These are phyloP conservation scores for Hymenoscyphus repandus DNA, from an alignment of 2,329 filamentous ascomycete species.

Conservation along the genomic window DNA sequence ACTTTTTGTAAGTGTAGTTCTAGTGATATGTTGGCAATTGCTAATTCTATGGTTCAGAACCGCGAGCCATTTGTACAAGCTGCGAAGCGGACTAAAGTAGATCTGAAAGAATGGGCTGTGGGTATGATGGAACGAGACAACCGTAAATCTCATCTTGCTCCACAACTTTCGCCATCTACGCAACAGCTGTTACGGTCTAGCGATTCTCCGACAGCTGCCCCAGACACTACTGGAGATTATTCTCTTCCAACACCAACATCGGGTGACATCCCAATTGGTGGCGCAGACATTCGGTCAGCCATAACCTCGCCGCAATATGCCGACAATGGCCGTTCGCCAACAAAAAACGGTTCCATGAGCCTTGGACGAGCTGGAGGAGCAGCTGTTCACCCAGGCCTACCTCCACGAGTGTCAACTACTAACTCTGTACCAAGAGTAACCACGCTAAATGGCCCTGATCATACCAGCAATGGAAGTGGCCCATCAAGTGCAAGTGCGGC, in stretches of 20 bases:
- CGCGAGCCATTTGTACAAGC: slow-evolving; percentile 92
- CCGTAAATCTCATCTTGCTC: slow-evolving; percentile 86
- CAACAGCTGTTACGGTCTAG: slow-evolving; percentile 66
- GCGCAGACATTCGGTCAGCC: slow-evolving; percentile 39
- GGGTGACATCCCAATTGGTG: slow-evolving; percentile 64
- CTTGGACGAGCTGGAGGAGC: slow-evolving; percentile 42
- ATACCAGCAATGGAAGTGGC: slow-evolving; percentile 25
- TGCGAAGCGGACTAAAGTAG: slow-evolving; percentile 91
- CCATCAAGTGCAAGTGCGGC: slow-evolving; percentile 40
- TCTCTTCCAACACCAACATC: slow-evolving; percentile 60
- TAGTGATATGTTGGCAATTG: slow-evolving; percentile 13
- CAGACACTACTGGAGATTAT: slow-evolving; percentile 38
- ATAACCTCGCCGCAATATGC: slow-evolving; percentile 41
- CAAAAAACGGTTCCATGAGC: slow-evolving; percentile 37
- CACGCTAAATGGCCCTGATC: slow-evolving; percentile 34
- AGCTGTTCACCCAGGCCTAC: slow-evolving; percentile 39
- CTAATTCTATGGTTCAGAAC: slow-evolving; percentile 50
- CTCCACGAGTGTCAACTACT: slow-evolving; percentile 45
- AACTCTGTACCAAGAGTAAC: slow-evolving; percentile 48
- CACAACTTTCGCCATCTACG: slow-evolving; percentile 71
- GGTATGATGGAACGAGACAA: slow-evolving; percentile 93
- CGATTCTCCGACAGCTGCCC: slow-evolving; percentile 47
- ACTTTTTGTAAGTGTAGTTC: slow-evolving; percentile 65
- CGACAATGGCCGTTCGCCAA: slow-evolving; percentile 30
- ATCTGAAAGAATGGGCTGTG: slow-evolving; percentile 89